Evolutionary conservation across 176 grass and related monocot species (phyloP).

Genomic region (Calamus simplicifolius): DNA sequence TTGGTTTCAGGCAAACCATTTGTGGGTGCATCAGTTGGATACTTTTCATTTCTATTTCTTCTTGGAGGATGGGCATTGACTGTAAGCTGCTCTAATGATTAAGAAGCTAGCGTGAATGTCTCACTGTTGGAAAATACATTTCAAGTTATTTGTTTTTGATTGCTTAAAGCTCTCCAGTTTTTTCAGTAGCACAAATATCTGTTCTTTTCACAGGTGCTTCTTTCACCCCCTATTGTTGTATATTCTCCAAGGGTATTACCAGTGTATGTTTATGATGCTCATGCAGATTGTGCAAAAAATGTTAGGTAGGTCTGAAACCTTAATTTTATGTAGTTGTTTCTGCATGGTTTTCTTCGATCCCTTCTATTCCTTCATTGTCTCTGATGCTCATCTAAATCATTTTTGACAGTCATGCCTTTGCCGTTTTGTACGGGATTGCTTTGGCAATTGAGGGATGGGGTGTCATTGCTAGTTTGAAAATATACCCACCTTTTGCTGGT

Average conservation of each 20-base stretch:
- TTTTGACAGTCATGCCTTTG: conserved; percentile 76
- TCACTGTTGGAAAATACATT: too few species aligned
- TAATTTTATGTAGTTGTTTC: too few species aligned
- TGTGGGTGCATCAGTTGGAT: conserved; percentile 94
- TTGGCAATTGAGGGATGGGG: conserved; percentile 94
- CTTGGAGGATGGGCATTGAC: conserved; percentile 92
- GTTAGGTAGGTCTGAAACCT: conserved; percentile 54
- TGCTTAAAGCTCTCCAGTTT: too few species aligned
- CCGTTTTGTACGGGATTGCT: conserved; percentile 85
- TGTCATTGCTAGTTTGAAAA: conserved; percentile 87
- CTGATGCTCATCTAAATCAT: conserved; percentile 20
- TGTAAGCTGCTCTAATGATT: conserved; percentile 56
- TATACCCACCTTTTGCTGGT: conserved; percentile 84
- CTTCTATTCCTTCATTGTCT: too few species aligned
- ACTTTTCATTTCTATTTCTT: conserved; percentile 98
- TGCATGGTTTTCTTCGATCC: too few species aligned
- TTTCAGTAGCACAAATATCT: too few species aligned
- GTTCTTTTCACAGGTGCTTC: conserved; percentile 58
- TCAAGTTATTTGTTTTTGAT: too few species aligned
- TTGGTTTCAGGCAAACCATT: conserved; percentile 65
- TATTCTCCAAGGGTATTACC: conserved; percentile 95
- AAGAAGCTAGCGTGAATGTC: background rate
- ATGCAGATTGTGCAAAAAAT: conserved; percentile 99
- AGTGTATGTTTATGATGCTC: conserved; percentile 98
- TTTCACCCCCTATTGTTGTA: conserved; percentile 95